Evolutionary conservation across 192 early-diverging fungal species (phyloP), one percentile per base, ranked within the genome.

Genomic region (Funneliformis mosseae): DNA sequence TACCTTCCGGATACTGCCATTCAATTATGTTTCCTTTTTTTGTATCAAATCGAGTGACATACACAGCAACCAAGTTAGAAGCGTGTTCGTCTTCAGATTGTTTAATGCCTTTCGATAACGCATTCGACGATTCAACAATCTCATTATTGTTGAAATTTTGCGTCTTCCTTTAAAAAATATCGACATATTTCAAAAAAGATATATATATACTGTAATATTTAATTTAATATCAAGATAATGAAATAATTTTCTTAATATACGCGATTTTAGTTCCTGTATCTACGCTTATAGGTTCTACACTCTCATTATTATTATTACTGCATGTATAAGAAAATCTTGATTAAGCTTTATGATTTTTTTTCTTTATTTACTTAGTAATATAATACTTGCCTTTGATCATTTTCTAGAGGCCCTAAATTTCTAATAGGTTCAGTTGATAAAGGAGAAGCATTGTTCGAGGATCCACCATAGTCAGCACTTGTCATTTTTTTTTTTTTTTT

Each of bases 1-100:
- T 77, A 83, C 85, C 85, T 45, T 69, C 64, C 11, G 88, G 83
- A 60, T 87, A 83, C 46, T 89, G 87, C 88, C 90, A 91, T 69
- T 86, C 87, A 67, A 91, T 78, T 0, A 88, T 74, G 75, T 91
- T 91, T 43, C 90, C 90, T 67, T 69, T 77, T 8, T 86, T 82
- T 4, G 83, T 83, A 82, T 91, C 87, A 62, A 91, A 91, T 38
- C 85, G 81, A 60, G 82, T 81, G 7, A 91, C 72, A 81, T 89
- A 91, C 48, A 91, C 80, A 64, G 88, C 90, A 46, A 84, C 83
- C 38, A 91, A 27, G 27, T 79, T 79, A 14, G 66, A 50, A 7
- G 18, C 18, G 67, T 41, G 18, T 14, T 55, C 50, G 5, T 16
- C 16, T 55, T 55, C 16, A 18, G 5, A 55, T 7, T 21, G 16